Evolutionary conservation across 2,329 filamentous ascomycete species (phyloP).

Genomic region (Penicillium olsonii): DNA sequence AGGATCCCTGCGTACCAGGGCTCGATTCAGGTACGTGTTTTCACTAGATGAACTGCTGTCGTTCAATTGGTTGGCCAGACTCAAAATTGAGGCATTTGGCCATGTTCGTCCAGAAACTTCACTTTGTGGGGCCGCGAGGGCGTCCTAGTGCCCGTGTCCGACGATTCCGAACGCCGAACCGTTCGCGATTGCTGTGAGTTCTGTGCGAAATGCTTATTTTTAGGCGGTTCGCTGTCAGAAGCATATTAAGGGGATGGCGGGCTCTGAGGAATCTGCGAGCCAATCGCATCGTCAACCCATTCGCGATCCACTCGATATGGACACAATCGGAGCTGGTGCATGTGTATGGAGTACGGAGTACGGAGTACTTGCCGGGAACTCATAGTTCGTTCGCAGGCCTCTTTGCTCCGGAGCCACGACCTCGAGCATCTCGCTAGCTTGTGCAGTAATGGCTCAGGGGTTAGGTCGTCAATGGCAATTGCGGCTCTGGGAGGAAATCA

Average conservation of each 20-base stretch:
- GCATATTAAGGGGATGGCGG: neutral
- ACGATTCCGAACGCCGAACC: neutral
- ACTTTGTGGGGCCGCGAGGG: neutral
- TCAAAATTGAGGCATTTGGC: neutral
- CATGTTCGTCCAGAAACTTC: neutral
- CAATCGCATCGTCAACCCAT: neutral
- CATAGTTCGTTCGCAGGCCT: no score
- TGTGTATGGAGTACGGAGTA: no score
- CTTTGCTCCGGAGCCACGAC: no score
- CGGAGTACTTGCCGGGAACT: neutral
- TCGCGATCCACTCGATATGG: neutral
- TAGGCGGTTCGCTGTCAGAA: constrained; percentile 1
- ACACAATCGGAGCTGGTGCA: neutral
- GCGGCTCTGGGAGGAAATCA: no score
- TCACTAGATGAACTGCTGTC: neutral
- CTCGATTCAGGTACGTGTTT: neutral
- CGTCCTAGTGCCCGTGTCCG: neutral
- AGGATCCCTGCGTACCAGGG: neutral
- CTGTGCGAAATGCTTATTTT: constrained; percentile 3
- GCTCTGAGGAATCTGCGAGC: neutral
- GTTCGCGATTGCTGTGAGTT: neutral
- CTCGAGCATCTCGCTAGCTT: no score
- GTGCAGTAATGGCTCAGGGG: no score
- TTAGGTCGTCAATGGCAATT: no score
- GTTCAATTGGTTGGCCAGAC: neutral